phyloP scores from a whole-genome alignment of 352 stramenopile species.

The Chrysophaeum taylorii region DNA sequence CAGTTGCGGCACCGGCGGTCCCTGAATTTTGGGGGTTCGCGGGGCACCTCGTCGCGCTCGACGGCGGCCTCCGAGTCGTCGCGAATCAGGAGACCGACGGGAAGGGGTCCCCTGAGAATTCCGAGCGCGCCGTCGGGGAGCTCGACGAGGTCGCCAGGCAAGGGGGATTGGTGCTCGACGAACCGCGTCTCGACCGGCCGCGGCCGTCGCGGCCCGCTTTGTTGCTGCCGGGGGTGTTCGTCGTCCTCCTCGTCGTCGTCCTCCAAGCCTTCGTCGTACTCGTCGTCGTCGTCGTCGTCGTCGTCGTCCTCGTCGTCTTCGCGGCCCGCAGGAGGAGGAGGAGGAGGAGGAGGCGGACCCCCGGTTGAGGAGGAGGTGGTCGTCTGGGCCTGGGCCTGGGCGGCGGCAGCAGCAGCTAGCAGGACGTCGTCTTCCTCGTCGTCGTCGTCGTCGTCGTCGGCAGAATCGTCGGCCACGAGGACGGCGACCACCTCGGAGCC shows the following conservation, averaged over 20 bases:
- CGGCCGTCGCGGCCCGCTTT: too few species aligned
- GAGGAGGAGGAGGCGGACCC: too few species aligned
- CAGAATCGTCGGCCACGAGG: not conserved
- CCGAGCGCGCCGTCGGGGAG: conserved; percentile 1
- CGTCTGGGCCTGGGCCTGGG: too few species aligned
- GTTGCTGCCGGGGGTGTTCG: too few species aligned
- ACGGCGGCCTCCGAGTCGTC: not conserved
- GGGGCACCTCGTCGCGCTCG: not conserved
- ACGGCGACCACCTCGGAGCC: not conserved
- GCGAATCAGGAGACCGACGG: not conserved
- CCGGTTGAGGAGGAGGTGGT: too few species aligned
- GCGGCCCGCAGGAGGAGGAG: too few species aligned
- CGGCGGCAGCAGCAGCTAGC: too few species aligned
- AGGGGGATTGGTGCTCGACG: not conserved
- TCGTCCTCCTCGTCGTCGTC: too few species aligned
- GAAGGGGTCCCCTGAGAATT: not conserved
- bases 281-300: too few species aligned
- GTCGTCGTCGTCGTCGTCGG: not conserved
- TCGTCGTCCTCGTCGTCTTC: too few species aligned
- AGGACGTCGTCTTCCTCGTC: not conserved
- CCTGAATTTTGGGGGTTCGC: not conserved
- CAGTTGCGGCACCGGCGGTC: conserved; percentile 6
- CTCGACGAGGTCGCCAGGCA: not conserved
- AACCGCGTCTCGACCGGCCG: not conserved
- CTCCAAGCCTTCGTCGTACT: too few species aligned